A percentile compares a stretch with the other conserved stretches of the same genome.
Evolutionary conservation across 164 flowering plant genomes (phyloP).

Genomic region (Piper betle): DNA sequence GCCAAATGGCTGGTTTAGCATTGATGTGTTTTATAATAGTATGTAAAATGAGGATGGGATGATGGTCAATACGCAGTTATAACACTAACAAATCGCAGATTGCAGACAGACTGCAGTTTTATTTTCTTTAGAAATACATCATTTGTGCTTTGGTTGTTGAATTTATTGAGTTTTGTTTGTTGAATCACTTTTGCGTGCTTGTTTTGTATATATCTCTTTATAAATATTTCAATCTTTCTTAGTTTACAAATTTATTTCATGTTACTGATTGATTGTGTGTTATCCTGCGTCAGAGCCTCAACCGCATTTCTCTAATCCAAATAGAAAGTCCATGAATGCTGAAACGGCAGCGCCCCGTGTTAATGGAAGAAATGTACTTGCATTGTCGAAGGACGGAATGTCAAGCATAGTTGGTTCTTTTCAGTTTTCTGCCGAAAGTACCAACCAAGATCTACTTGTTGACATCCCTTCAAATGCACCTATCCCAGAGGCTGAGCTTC

Average conservation of each 20-base stretch:
- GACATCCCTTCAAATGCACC: conserved; percentile 65
- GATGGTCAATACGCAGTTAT: too few relatives aligned
- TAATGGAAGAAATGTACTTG: conserved; percentile 59
- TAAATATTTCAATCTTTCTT: neutral
- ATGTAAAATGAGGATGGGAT: too few relatives aligned
- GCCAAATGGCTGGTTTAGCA: too few relatives aligned
- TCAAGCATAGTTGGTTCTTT: conserved; percentile 47
- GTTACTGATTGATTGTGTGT: conserved; percentile 36
- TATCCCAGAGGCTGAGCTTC: conserved; percentile 86
- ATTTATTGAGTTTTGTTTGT: too few relatives aligned
- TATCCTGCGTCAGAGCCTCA: conserved; percentile 35
- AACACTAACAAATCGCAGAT: too few relatives aligned
- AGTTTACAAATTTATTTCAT: conserved; percentile 14
- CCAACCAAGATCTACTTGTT: conserved; percentile 75
- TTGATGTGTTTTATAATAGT: too few relatives aligned
- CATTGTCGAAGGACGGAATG: conserved; percentile 45
- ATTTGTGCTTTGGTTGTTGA: too few relatives aligned
- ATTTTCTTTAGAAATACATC: too few relatives aligned
- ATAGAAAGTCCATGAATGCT: conserved; percentile 20
- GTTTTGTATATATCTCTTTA: too few relatives aligned
- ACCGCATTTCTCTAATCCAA: conserved; percentile 3
- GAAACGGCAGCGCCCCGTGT: conserved; percentile 44
- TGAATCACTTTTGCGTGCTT: too few relatives aligned
- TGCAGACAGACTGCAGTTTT: too few relatives aligned
- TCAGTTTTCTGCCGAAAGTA: conserved; percentile 35